These are phyloP conservation scores for Alternaria viburni DNA, from an alignment of 2,329 filamentous ascomycete genomes.

Conservation along the genomic window DNA sequence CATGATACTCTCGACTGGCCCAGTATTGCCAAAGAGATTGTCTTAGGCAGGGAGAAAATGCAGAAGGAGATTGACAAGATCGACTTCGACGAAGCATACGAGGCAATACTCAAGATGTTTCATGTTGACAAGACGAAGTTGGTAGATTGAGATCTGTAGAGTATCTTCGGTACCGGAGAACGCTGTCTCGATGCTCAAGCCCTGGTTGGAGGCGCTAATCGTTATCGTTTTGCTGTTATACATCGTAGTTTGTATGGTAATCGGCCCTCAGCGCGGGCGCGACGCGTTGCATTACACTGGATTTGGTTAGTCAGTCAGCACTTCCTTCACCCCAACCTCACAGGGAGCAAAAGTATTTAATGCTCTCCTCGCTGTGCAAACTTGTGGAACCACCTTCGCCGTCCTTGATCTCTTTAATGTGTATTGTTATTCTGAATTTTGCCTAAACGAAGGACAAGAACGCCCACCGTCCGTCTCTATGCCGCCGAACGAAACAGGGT, in stretches of 20 bases:
- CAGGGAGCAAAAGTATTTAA: background rate
- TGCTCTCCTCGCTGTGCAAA: background rate
- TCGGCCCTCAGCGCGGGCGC: background rate
- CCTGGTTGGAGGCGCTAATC: background rate
- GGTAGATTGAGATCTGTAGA: background rate
- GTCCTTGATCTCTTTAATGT: too few species aligned
- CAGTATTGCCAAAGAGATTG: slow-evolving; percentile 37
- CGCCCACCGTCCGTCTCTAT: too few species aligned
- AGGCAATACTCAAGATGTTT: background rate
- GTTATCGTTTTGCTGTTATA: background rate
- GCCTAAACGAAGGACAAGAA: too few species aligned
- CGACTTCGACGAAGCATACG: slow-evolving; percentile 30
- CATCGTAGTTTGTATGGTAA: background rate
- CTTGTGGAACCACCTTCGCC: background rate
- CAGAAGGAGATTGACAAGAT: slow-evolving; percentile 39
- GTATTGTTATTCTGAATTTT: too few species aligned
- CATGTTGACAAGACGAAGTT: background rate
- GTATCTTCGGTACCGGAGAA: background rate
- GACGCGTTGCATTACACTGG: background rate
- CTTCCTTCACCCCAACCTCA: background rate
- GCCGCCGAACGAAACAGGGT: too few species aligned
- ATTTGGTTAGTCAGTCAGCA: background rate
- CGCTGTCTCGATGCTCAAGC: background rate
- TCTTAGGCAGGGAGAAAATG: slow-evolving; percentile 36
- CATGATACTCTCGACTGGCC: slow-evolving; percentile 35